Conservation (phyloP, 1,284 basidiomycete genomes). For the Sanghuangporus weigelae region DNA sequence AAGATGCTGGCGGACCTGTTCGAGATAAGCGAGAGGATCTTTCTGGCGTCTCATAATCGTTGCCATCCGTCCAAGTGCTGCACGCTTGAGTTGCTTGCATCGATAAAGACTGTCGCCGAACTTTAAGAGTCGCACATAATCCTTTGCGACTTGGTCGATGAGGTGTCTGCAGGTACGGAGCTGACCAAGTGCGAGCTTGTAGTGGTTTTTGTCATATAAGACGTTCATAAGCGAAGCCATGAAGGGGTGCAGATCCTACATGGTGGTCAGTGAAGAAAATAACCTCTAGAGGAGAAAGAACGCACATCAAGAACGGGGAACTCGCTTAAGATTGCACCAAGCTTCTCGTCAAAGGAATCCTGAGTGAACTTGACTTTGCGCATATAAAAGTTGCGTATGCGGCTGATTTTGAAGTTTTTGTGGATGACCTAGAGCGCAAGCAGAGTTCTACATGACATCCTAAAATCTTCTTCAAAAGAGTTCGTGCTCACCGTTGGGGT, state of each 20-base stretch:
- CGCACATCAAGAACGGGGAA: slow-evolving; percentile 95
- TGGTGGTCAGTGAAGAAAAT: neutral
- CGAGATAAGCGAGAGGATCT: slow-evolving; percentile 92
- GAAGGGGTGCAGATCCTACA: slow-evolving; percentile 91
- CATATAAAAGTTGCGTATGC: slow-evolving; percentile 96
- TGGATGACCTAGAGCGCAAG: slow-evolving; percentile 69
- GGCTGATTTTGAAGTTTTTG: slow-evolving; percentile 98
- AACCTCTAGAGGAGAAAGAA: slow-evolving; percentile 16
- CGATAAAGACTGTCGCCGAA: slow-evolving; percentile 95
- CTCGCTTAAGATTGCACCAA: slow-evolving; percentile 89
- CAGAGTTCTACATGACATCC: neutral
- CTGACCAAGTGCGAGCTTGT: slow-evolving; percentile 95
- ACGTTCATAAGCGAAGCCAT: slow-evolving; percentile 92
- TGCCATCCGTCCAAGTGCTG: slow-evolving; percentile 95
- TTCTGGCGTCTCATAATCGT: slow-evolving; percentile 97
- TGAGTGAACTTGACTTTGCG: slow-evolving; percentile 99
- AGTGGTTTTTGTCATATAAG: slow-evolving; percentile 97
- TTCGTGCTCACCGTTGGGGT: slow-evolving; percentile 80
- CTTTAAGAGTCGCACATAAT: slow-evolving; percentile 91
- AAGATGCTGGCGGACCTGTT: slow-evolving; percentile 96
- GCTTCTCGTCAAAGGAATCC: slow-evolving; percentile 95
- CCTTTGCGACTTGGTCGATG: slow-evolving; percentile 93
- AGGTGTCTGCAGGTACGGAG: slow-evolving; percentile 90
- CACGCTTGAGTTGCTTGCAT: slow-evolving; percentile 94
- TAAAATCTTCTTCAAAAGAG: neutral